Conservation (phyloP, 2,329 filamentous ascomycete genomes). For the Purpureocillium takamizusanense region DNA sequence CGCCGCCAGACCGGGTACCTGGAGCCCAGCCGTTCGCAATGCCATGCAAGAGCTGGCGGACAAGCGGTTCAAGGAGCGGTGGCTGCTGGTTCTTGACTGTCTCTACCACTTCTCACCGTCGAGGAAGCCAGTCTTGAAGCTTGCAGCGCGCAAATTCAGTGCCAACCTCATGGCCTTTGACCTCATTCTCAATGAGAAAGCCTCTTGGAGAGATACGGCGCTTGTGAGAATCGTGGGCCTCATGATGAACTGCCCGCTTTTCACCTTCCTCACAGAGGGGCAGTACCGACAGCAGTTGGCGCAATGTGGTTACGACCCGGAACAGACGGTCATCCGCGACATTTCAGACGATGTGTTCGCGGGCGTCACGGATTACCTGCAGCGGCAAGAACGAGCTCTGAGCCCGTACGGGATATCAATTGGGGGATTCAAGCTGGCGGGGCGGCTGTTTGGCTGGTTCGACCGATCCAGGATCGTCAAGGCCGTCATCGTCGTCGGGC, state of each 20-base stretch:
- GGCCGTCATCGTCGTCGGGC: conserved; percentile 23
- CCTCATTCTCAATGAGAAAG: conserved; percentile 29
- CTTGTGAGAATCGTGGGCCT: conserved; percentile 32
- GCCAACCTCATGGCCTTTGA: conserved; percentile 49
- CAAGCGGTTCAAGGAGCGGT: conserved; percentile 22
- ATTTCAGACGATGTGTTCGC: conserved; percentile 44
- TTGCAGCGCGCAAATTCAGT: conserved; percentile 28
- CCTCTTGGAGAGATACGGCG: conserved; percentile 18
- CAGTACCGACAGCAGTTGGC: conserved; percentile 36
- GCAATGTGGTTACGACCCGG: conserved; percentile 35
- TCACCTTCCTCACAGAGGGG: conserved; percentile 35
- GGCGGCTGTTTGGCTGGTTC: conserved; percentile 29
- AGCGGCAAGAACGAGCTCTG: conserved; percentile 21
- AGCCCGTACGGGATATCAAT: conserved; percentile 25
- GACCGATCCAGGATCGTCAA: conserved; percentile 21
- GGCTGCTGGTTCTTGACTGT: conserved; percentile 47
- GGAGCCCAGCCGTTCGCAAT: conserved; percentile 19
- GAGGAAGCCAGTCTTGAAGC: conserved; percentile 32
- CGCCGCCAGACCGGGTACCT: conserved; percentile 35
- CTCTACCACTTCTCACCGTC: conserved; percentile 49
- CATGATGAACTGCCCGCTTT: conserved; percentile 37
- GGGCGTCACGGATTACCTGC: conserved; percentile 36
- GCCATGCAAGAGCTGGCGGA: conserved; percentile 17
- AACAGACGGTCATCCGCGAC: conserved; percentile 34
- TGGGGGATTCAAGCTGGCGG: conserved; percentile 25